Evolutionary conservation across 169 alveolate species (phyloP), one percentile per base, ranked within the genome.

Genomic region (Plasmodium fragile): DNA sequence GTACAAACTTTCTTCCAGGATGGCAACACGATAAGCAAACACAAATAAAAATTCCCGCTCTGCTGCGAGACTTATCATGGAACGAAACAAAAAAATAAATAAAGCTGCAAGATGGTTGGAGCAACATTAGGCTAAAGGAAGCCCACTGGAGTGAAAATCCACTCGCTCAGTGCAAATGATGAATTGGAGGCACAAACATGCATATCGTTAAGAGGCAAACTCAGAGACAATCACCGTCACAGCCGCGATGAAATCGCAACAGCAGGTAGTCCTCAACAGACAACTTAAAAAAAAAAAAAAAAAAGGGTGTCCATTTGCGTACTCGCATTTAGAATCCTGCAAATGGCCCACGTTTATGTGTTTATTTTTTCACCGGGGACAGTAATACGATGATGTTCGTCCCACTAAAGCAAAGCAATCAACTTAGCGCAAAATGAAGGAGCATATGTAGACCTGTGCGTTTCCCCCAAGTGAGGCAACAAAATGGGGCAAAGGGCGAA

Each of bases 71-170:
- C 22, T 6, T 0, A 49, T 49, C 1, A 53, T 18, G 30, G 16
- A 81, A 34, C 41, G 25, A 53, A 49, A 5, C 55, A 53, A 81
- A 81, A 79, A n/a, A 79, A 16, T n/a, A 81, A 53, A 81, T 55
- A 79, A n/a, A 79, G 22, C 53, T 3, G 53, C 82, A 39, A 73
- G 22, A 2, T 32, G 82, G 25, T 73, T 49, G 5, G 16, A 49
- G 22, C 16, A 18, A 49, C 59, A 49, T 49, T 73, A 73, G 18
- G 43, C 18, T 72, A 28, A 72, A 32, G 43, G 16, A 36, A 32
- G 41, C 53, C 43, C 22, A 5, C 18, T 72, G 81, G 22, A 3
- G 43, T 34, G 25, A 32, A 34, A 10, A n/a, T 30, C 11, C 18
- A 34, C n/a, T 11, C 8, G 2, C 25, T 73, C 10, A 73, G 32